phyloP scores from a whole-genome alignment of 148 eudicot species.

The Amaranthus hypochondriacus region DNA sequence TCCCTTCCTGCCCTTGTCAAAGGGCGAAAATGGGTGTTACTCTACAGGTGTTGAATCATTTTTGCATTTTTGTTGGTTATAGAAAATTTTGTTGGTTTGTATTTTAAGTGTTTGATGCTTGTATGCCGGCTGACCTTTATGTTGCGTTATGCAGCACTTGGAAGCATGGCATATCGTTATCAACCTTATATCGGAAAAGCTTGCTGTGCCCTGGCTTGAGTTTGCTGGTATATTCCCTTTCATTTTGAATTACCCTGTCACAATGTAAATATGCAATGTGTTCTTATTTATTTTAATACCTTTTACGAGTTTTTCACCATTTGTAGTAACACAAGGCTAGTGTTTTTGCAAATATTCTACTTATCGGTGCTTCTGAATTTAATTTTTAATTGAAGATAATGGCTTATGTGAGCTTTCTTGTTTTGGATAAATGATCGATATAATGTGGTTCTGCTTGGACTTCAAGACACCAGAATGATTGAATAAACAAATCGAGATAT shows the following conservation, averaged over 20 bases:
- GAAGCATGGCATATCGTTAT: constrained; percentile 93
- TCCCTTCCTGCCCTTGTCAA: constrained; percentile 66
- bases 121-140: constrained; percentile 9
- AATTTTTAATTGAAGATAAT: not conserved
- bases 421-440: not conserved
- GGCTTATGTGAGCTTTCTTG: not conserved
- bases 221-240: constrained; percentile 58
- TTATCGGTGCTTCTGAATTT: not conserved
- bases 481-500: not conserved
- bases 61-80: constrained; percentile 7
- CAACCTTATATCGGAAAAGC: constrained; percentile 88
- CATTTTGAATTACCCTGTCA: not conserved
- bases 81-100: not conserved
- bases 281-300: not conserved
- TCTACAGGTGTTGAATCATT: constrained; percentile 60
- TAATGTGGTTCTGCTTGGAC: not conserved
- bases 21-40: constrained; percentile 81
- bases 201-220: constrained; percentile 70
- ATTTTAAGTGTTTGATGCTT: not conserved
- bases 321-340: not conserved
- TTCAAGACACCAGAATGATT: not conserved
- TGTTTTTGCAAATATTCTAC: not conserved
- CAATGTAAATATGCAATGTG: not conserved
- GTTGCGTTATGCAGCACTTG: constrained; percentile 58
- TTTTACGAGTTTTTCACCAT: not conserved